phyloP scores from a whole-genome alignment of 768 basidiomycete genomes.

The Russula earlei region DNA sequence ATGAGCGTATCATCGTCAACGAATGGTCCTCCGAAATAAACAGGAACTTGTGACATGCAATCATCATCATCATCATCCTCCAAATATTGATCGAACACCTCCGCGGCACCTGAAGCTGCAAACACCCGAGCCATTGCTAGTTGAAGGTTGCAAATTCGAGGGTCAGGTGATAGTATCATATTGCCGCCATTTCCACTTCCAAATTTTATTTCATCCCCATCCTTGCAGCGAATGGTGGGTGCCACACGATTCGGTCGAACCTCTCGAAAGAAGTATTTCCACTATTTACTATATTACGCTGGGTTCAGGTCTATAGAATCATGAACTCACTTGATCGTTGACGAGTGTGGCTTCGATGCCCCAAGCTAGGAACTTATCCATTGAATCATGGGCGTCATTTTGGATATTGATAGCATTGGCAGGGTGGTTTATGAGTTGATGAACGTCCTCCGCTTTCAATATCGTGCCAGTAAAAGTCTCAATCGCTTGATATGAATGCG shows the following conservation, averaged over 20 bases:
- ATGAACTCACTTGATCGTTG: not conserved
- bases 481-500: too few species aligned
- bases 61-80: not conserved
- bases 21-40: too few species aligned
- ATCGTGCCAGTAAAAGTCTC: too few species aligned
- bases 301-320: too few species aligned
- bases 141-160: not conserved
- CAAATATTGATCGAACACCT: not conserved
- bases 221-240: not conserved
- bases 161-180: not conserved
- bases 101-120: not conserved
- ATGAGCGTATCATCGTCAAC: too few species aligned
- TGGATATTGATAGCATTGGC: not conserved
- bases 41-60: too few species aligned
- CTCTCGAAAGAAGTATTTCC: not conserved
- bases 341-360: not conserved
- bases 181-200: not conserved
- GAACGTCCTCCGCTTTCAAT: too few species aligned
- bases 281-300: not conserved
- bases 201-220: not conserved
- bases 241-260: not conserved
- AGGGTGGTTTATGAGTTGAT: not conserved
- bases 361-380: not conserved
- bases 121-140: not conserved
- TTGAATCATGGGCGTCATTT: not conserved